A percentile compares a stretch with the other conserved stretches of the same genome.
Conservation (phyloP, 441 rosid species). For the Mallotus japonicus region DNA sequence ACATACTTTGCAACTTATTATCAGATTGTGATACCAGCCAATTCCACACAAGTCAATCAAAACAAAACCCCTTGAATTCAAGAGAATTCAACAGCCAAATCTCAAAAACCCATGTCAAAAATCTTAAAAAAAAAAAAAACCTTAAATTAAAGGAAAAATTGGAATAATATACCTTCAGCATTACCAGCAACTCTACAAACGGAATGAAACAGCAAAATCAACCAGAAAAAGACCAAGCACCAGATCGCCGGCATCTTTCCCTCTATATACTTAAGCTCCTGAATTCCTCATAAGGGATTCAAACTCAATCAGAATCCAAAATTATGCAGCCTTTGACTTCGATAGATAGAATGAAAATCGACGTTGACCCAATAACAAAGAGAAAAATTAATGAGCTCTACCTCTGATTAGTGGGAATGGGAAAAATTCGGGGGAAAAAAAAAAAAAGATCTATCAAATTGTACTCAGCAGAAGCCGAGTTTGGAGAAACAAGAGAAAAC, state of each 20-base stretch:
- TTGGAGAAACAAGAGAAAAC: too few species aligned
- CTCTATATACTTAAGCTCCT: background rate
- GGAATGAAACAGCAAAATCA: constrained; percentile 16
- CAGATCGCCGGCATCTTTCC: constrained; percentile 22
- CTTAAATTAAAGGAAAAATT: too few species aligned
- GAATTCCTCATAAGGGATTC: background rate
- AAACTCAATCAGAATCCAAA: background rate
- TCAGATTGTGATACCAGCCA: background rate
- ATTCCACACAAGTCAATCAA: constrained; percentile 8
- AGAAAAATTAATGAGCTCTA: background rate
- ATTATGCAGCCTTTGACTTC: background rate
- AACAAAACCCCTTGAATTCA: too few species aligned
- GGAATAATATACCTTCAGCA: constrained; percentile 29
- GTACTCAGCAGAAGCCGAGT: too few species aligned
- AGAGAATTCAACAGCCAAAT: background rate
- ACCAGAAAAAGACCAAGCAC: constrained; percentile 2
- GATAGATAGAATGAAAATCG: background rate
- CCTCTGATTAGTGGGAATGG: too few species aligned
- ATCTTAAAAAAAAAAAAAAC: background rate
- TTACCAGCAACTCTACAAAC: constrained; percentile 19
- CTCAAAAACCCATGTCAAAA: constrained; percentile 7
- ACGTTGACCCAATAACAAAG: background rate
- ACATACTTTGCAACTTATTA: too few species aligned
- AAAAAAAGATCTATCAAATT: too few species aligned
- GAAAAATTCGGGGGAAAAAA: too few species aligned